Conservation (phyloP, 306 rosid genomes). For the Casuarina glauca region DNA sequence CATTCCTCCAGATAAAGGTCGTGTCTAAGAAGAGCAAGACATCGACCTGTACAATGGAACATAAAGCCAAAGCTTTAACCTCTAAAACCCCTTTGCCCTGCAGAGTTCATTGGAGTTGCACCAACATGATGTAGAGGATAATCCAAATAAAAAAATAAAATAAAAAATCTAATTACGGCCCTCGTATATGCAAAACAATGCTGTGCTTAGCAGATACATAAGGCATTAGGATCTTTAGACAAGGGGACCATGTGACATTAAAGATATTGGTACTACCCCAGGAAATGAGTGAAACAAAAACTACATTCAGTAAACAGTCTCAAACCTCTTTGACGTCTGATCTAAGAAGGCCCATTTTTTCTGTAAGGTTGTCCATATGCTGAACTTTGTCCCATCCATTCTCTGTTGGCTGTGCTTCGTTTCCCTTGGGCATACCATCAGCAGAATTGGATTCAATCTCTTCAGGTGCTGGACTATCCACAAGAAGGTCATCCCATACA, state of each 20-base stretch:
- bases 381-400: conserved; percentile 68
- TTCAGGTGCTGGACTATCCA: conserved; percentile 51
- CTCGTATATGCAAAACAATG: conserved; percentile 30
- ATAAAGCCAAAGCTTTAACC: conserved; percentile 3
- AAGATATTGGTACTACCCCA: conserved; percentile 34
- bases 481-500: conserved; percentile 60
- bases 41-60: conserved; percentile 29
- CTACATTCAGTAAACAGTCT: conserved; percentile 42
- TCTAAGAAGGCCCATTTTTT: conserved; percentile 85
- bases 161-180: conserved; percentile 13
- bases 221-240: conserved; percentile 27
- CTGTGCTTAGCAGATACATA: conserved; percentile 21
- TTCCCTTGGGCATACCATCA: conserved; percentile 36
- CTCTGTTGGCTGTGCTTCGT: conserved; percentile 55
- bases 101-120: conserved; percentile 2
- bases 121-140: conserved; percentile 11
- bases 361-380: conserved; percentile 72
- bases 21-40: conserved; percentile 12
- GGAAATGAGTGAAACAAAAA: conserved; percentile 29
- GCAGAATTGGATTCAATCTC: conserved; percentile 48
- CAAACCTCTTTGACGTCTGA: conserved; percentile 60
- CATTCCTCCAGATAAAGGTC: conserved; percentile 12
- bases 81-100: conserved; percentile 4
- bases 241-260: conserved; percentile 24
- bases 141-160: conserved; percentile 9